Conservation (phyloP, 345 rosid species). For the Psidium friedrichsthalianum region DNA sequence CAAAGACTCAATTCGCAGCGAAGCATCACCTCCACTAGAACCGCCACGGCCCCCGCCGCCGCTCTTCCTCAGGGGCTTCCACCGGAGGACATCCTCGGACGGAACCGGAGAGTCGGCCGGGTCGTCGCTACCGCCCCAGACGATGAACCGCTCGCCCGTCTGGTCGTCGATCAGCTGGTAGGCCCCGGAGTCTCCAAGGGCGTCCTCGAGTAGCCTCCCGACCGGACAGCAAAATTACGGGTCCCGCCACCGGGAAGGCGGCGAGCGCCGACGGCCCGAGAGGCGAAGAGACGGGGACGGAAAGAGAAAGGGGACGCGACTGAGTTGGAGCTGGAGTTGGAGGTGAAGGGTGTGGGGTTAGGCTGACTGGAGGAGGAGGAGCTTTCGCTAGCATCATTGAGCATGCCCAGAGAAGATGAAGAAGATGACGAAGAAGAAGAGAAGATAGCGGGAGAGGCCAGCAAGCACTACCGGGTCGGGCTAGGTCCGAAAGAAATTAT, state of each 20-base stretch:
- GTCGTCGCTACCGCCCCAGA: constrained; percentile 24
- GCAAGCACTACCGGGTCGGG: no score
- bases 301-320: background rate
- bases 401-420: background rate
- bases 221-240: background rate
- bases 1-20: background rate
- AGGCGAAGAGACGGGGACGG: background rate
- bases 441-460: no score
- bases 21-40: background rate
- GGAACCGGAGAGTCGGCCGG: constrained; percentile 13
- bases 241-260: background rate
- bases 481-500: no score
- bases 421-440: background rate
- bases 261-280: background rate
- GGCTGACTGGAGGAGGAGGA: background rate
- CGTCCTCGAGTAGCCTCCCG: constrained; percentile 14
- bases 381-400: background rate
- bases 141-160: constrained; percentile 37
- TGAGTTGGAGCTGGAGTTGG: background rate
- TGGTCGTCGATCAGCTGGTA: constrained; percentile 23
- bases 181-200: constrained; percentile 29
- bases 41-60: background rate
- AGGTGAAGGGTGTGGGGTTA: background rate
- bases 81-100: constrained; percentile 16
- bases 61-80: constrained; percentile 2